phyloP scores from a whole-genome alignment of 169 alveolate species.

The Eimeria necatrix region DNA sequence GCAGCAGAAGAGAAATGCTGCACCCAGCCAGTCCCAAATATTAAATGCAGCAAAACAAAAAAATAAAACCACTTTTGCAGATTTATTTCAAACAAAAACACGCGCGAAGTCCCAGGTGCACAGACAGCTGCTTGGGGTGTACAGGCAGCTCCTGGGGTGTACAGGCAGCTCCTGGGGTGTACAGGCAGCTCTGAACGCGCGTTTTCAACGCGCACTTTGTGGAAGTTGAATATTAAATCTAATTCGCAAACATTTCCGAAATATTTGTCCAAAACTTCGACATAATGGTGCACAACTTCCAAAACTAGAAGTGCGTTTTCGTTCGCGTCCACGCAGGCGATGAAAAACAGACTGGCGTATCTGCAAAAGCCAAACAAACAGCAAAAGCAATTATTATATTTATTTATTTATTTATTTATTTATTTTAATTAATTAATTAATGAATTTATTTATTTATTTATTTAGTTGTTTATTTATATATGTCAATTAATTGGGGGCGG shows the following conservation, averaged over 20 bases:
- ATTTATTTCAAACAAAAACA: neutral
- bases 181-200: neutral
- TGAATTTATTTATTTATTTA: too few relatives aligned
- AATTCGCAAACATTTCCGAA: slow-evolving; percentile 99
- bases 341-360: slow-evolving; percentile 98
- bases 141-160: neutral
- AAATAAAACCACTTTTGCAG: neutral
- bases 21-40: too few relatives aligned
- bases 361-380: slow-evolving; percentile 82
- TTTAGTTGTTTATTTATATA: too few relatives aligned
- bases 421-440: too few relatives aligned
- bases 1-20: neutral
- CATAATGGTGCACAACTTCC: slow-evolving; percentile 98
- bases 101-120: neutral
- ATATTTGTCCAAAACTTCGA: slow-evolving; percentile 98
- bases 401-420: too few relatives aligned
- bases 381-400: too few relatives aligned
- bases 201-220: slow-evolving; percentile 88
- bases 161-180: neutral
- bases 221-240: slow-evolving; percentile 99
- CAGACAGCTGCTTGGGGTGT: neutral
- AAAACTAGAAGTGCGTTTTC: slow-evolving; percentile 98
- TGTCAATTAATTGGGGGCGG: too few relatives aligned
- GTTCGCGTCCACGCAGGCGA: slow-evolving; percentile 97
- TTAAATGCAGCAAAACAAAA: too few relatives aligned